Evolutionary conservation across 108 stramenopile species (phyloP).

Genomic region (Discostella stelligeroides): DNA sequence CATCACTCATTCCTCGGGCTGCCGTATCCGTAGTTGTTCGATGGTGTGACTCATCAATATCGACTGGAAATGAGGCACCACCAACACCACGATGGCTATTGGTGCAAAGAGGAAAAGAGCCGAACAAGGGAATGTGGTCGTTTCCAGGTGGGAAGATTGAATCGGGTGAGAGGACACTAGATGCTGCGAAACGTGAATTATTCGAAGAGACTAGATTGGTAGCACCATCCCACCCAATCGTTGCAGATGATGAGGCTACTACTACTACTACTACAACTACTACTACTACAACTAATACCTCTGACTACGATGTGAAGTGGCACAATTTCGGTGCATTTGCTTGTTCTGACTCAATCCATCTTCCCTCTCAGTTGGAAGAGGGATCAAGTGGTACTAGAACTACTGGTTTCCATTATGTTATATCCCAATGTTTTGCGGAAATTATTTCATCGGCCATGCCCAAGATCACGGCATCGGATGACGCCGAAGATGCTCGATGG

Average conservation of each 20-base stretch:
- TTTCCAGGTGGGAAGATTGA: conserved; percentile 76
- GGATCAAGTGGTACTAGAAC: background rate
- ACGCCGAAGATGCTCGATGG: conserved; percentile 51
- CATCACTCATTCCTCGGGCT: conserved; percentile 51
- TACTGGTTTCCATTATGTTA: conserved; percentile 38
- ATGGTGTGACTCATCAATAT: conserved; percentile 17
- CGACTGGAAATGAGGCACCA: too few relatives aligned
- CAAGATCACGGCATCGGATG: conserved; percentile 43
- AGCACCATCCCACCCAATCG: background rate
- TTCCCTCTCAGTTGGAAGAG: background rate
- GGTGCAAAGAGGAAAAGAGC: conserved; percentile 68
- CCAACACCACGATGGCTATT: conserved; percentile 45
- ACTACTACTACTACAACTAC: too few relatives aligned
- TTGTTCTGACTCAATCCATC: conserved; percentile 53
- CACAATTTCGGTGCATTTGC: conserved; percentile 42
- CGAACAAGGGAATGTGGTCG: conserved; percentile 70
- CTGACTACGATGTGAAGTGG: conserved; percentile 38
- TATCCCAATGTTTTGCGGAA: conserved; percentile 52
- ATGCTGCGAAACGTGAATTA: conserved; percentile 61
- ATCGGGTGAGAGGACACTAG: conserved; percentile 57
- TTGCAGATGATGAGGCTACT: background rate
- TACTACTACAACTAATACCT: too few relatives aligned
- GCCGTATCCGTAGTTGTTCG: conserved; percentile 69
- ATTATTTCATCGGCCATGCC: conserved; percentile 9
- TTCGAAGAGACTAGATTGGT: conserved; percentile 63